phyloP scores from a whole-genome alignment of 1,139 yeast species.

The Hanseniaspora gamundiae region DNA sequence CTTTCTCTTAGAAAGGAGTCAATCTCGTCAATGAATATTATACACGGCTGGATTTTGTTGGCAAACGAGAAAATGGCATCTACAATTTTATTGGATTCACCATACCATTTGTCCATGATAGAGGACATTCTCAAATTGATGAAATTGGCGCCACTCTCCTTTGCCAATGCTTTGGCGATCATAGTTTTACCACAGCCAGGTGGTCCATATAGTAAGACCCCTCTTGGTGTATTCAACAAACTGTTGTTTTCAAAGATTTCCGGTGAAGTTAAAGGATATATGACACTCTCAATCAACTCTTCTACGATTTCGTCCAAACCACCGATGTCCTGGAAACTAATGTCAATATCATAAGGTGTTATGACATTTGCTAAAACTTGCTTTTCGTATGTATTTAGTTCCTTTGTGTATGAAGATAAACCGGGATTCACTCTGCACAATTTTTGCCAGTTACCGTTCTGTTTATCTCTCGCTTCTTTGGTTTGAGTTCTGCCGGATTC shows the following conservation, averaged over 20 bases:
- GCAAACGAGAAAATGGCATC: constrained; percentile 91
- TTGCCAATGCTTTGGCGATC: constrained; percentile 92
- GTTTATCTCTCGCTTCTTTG: constrained; percentile 56
- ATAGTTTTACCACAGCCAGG: constrained; percentile 98
- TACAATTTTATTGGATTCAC: constrained; percentile 88
- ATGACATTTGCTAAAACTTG: constrained; percentile 66
- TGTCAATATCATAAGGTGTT: constrained; percentile 70
- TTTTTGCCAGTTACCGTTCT: constrained; percentile 48
- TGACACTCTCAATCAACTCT: constrained; percentile 77
- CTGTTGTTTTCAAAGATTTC: constrained; percentile 29
- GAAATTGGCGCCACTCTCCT: constrained; percentile 86
- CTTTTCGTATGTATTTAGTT: constrained; percentile 67
- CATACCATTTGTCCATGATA: constrained; percentile 96
- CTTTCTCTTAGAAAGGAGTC: constrained; percentile 89
- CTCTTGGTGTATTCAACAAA: constrained; percentile 79
- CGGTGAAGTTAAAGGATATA: constrained; percentile 68
- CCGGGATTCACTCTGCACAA: constrained; percentile 49
- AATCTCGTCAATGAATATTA: constrained; percentile 90
- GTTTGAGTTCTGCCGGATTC: constrained; percentile 23
- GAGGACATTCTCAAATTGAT: constrained; percentile 88
- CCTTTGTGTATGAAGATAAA: constrained; percentile 31
- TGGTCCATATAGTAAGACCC: constrained; percentile 87
- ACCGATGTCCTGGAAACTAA: constrained; percentile 71
- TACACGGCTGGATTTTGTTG: constrained; percentile 83
- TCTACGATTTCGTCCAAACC: constrained; percentile 75